These are phyloP conservation scores for Rhipidocladum racemiflorum DNA, from an alignment of 176 grass and related monocot genomes.

Conservation along the genomic window DNA sequence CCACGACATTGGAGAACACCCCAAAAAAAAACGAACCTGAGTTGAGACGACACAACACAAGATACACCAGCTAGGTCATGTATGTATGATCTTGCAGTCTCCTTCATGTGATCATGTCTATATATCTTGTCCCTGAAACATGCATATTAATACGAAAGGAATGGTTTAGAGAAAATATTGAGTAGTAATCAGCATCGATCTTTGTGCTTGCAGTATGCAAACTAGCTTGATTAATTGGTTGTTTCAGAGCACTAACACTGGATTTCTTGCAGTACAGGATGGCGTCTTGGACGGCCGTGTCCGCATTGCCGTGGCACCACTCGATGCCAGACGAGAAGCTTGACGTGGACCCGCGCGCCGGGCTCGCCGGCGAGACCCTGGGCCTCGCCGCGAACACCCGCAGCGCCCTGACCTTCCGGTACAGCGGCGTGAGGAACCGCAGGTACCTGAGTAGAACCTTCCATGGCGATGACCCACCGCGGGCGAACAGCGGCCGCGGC, in stretches of 20 bases:
- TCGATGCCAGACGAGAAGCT: constrained; percentile 47
- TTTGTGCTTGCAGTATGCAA: background rate
- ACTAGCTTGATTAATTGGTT: background rate
- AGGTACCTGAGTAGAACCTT: constrained; percentile 77
- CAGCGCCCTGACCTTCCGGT: constrained; percentile 59
- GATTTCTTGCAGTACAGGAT: constrained; percentile 98
- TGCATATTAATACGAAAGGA: background rate
- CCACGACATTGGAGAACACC: background rate
- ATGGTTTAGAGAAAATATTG: background rate
- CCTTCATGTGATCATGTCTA: constrained; percentile 8
- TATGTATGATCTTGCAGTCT: background rate
- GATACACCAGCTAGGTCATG: constrained; percentile 11
- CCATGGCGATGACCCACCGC: constrained; percentile 42
- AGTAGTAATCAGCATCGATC: background rate
- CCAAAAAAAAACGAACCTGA: background rate
- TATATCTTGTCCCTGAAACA: constrained; percentile 52
- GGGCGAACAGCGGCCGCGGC: background rate
- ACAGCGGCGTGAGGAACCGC: constrained; percentile 68
- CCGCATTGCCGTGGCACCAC: constrained; percentile 75
- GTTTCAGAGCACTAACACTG: constrained; percentile 41
- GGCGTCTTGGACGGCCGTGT: constrained; percentile 81
- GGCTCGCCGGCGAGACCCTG: constrained; percentile 32
- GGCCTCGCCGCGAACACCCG: background rate
- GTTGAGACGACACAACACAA: constrained; percentile 1
- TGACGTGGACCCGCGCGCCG: constrained; percentile 36